These are phyloP conservation scores for Pythium angustatum DNA, from an alignment of 352 stramenopile genomes.

Conservation along the genomic window DNA sequence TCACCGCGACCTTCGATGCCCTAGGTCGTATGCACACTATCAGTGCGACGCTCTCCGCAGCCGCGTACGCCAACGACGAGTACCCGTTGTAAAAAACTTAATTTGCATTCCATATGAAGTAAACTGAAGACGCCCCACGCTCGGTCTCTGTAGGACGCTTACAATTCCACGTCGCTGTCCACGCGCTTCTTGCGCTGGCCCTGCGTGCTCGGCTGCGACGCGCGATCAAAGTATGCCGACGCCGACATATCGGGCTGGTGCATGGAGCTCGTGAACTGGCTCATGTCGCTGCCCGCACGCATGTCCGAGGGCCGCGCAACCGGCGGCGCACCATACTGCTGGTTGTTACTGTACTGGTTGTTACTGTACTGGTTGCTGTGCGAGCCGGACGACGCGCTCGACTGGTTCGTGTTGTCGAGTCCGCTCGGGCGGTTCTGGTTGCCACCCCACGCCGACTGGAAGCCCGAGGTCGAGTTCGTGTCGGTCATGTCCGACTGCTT, in stretches of 20 bases:
- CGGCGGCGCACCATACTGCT: conserved; percentile 22
- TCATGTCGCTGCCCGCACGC: conserved; percentile 20
- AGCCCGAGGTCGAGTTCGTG: conserved; percentile 33
- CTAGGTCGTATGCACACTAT: conserved; percentile 4
- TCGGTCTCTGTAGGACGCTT: conserved; percentile 6
- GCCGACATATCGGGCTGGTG: conserved; percentile 20
- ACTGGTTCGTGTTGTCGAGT: conserved; percentile 45
- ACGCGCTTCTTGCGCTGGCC: conserved; percentile 37
- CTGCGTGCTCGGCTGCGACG: conserved; percentile 16
- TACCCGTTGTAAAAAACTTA: conserved; percentile 12
- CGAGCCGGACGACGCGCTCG: conserved; percentile 35
- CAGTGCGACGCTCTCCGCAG: conserved; percentile 7
- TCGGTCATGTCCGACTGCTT: conserved; percentile 25
- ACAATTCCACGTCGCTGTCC: conserved; percentile 70
- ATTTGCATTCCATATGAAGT: no score
- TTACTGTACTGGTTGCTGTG: background rate
- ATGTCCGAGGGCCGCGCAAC: conserved; percentile 14
- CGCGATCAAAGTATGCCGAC: conserved; percentile 10
- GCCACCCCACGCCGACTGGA: conserved; percentile 33
- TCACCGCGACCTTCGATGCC: conserved; percentile 18
- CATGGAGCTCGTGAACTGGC: conserved; percentile 33
- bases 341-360: background rate
- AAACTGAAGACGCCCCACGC: no score
- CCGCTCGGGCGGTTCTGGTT: conserved; percentile 12
- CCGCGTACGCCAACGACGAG: conserved; percentile 9